phyloP scores from a whole-genome alignment of 192 early-diverging fungal genomes.

The Umbelopsis isabellina region DNA sequence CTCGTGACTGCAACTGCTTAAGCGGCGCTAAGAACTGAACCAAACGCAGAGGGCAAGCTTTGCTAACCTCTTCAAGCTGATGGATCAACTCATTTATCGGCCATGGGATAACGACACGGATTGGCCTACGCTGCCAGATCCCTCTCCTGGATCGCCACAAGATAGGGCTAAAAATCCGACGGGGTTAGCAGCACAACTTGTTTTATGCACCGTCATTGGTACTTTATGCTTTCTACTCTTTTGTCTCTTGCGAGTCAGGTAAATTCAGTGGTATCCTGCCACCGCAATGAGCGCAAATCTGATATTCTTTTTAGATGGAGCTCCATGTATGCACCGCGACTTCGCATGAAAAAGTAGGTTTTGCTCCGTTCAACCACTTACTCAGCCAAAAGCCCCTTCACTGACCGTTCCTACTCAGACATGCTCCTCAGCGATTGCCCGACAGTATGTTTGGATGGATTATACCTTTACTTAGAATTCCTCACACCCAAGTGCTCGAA shows the following conservation, averaged over 20 bases:
- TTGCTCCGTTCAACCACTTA: neutral
- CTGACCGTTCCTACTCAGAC: conserved; percentile 32
- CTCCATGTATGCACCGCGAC: conserved; percentile 38
- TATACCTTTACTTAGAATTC: conserved; percentile 44
- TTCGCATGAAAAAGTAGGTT: conserved; percentile 40
- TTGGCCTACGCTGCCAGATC: conserved; percentile 13
- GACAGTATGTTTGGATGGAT: conserved; percentile 58
- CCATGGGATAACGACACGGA: conserved; percentile 9
- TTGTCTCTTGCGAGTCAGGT: conserved; percentile 38
- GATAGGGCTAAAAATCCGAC: conserved; percentile 33
- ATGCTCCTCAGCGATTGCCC: conserved; percentile 46
- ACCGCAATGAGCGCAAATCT: neutral
- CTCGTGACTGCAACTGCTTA: too few species aligned
- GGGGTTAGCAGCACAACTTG: conserved; percentile 32
- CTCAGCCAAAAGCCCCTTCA: neutral
- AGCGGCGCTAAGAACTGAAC: too few species aligned
- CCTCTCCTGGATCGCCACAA: conserved; percentile 31
- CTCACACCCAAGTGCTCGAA: conserved; percentile 49
- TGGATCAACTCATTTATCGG: conserved; percentile 11
- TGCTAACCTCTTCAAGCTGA: neutral
- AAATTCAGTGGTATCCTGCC: neutral
- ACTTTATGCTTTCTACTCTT: conserved; percentile 37
- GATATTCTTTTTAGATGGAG: conserved; percentile 20
- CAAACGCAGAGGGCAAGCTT: neutral
- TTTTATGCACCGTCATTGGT: conserved; percentile 33